Evolutionary conservation across 371 early-diverging fungal genomes (phyloP).

Genomic region (Syncephalastrum contaminatum): DNA sequence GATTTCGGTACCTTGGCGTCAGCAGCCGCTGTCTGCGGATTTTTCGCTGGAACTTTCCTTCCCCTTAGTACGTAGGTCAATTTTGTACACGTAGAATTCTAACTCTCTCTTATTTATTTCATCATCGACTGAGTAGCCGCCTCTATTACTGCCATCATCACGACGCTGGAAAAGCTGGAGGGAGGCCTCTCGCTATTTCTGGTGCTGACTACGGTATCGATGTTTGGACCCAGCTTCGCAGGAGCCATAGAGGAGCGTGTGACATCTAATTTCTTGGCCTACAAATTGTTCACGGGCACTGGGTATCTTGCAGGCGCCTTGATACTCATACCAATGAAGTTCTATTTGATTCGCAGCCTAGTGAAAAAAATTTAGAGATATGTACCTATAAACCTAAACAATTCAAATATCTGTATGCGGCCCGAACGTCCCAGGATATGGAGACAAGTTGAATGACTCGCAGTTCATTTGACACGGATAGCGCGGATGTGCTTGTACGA

Average conservation of each 20-base stretch:
- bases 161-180: slow-evolving; percentile 30
- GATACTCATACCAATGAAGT: no score
- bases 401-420: no score
- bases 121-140: slow-evolving; percentile 14
- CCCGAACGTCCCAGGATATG: no score
- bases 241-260: slow-evolving; percentile 14
- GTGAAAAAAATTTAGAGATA: no score
- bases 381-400: no score
- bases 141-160: slow-evolving; percentile 26
- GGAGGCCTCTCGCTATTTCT: slow-evolving; percentile 28
- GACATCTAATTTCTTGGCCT: slow-evolving; percentile 19
- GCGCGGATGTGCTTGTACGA: no score
- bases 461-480: no score
- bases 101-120: neutral
- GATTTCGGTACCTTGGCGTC: slow-evolving; percentile 28
- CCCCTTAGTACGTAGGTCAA: slow-evolving; percentile 22
- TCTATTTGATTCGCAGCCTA: no score
- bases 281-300: slow-evolving; percentile 39
- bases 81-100: no score
- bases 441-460: no score
- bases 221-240: slow-evolving; percentile 39
- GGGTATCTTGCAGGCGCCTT: slow-evolving; percentile 23
- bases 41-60: slow-evolving; percentile 36
- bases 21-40: slow-evolving; percentile 36
- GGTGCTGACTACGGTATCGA: slow-evolving; percentile 18